Evolutionary conservation across 2,329 filamentous ascomycete genomes (phyloP).

Genomic region (Fusarium sp.): DNA sequence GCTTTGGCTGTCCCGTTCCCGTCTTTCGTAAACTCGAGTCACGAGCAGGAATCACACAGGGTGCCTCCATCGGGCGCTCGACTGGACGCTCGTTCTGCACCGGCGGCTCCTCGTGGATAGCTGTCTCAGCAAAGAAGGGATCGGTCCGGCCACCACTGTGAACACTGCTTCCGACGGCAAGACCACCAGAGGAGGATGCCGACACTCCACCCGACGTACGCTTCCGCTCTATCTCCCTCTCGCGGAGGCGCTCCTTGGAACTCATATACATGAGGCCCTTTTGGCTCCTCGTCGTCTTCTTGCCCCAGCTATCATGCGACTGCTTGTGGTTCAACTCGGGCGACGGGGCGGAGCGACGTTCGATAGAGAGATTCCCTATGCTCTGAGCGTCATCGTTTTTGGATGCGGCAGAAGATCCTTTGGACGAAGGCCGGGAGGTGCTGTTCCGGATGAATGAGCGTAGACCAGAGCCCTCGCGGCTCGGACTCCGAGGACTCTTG

Average conservation of each 20-base stretch:
- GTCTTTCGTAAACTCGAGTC: conserved; percentile 79
- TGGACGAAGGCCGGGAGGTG: conserved; percentile 70
- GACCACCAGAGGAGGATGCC: conserved; percentile 50
- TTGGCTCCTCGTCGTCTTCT: conserved; percentile 67
- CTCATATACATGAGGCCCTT: conserved; percentile 81
- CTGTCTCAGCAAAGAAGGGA: conserved; percentile 66
- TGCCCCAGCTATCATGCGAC: conserved; percentile 76
- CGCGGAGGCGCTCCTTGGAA: conserved; percentile 77
- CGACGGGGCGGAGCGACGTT: conserved; percentile 66
- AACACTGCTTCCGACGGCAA: conserved; percentile 57
- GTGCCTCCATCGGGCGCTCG: conserved; percentile 53
- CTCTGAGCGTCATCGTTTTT: conserved; percentile 72
- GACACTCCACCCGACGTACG: conserved; percentile 55
- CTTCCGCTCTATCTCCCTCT: conserved; percentile 75
- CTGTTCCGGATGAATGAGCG: conserved; percentile 73
- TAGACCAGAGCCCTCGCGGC: conserved; percentile 66
- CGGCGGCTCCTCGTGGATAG: conserved; percentile 70
- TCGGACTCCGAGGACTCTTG: conserved; percentile 64
- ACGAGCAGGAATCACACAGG: conserved; percentile 74
- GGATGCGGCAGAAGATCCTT: conserved; percentile 68
- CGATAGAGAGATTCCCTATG: conserved; percentile 76
- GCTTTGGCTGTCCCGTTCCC: conserved; percentile 66
- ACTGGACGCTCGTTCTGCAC: conserved; percentile 48
- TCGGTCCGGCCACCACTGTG: conserved; percentile 59
- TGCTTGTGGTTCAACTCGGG: conserved; percentile 67